Percentiles rank a stretch among this genome's conserved stretches.
These are phyloP conservation scores for Musa troglodytarum DNA, from an alignment of 176 grass and related monocot genomes.

Conservation along the genomic window DNA sequence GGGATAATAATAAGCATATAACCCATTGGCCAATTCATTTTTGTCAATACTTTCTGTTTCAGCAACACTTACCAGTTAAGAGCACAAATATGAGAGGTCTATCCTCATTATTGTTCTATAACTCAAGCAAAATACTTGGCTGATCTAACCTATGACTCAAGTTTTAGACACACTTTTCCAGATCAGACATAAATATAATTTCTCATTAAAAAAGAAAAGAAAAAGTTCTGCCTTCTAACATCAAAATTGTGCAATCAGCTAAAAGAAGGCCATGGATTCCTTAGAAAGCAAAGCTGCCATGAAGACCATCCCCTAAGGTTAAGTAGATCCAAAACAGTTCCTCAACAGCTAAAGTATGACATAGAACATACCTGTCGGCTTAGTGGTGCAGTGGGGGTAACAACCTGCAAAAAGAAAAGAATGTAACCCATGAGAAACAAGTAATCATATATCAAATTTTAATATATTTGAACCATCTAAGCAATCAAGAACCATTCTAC, in stretches of 20 bases:
- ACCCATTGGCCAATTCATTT: background rate
- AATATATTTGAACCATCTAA: background rate
- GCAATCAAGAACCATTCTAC: background rate
- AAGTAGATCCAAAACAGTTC: background rate
- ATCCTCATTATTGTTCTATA: background rate
- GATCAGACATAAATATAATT: too few relatives aligned
- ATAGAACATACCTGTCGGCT: slow-evolving; percentile 83
- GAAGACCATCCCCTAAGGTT: too few relatives aligned
- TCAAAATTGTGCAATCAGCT: background rate
- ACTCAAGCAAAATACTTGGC: background rate
- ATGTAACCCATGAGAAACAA: background rate
- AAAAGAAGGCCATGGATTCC: background rate
- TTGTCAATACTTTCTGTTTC: background rate
- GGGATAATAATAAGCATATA: background rate
- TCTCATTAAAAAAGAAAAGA: too few relatives aligned
- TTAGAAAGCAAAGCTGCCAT: background rate
- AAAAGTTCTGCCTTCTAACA: background rate
- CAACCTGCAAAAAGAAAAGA: slow-evolving; percentile 52
- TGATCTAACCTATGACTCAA: too few relatives aligned
- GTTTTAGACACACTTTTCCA: too few relatives aligned
- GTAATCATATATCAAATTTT: background rate
- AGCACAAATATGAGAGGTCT: background rate
- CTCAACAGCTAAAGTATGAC: background rate
- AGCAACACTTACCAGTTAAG: background rate
- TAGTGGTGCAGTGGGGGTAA: slow-evolving; percentile 89